Base-by-base conservation (phyloP, 495 filamentous ascomycete species). In the Hyaloscypha hepaticicola region DNA sequence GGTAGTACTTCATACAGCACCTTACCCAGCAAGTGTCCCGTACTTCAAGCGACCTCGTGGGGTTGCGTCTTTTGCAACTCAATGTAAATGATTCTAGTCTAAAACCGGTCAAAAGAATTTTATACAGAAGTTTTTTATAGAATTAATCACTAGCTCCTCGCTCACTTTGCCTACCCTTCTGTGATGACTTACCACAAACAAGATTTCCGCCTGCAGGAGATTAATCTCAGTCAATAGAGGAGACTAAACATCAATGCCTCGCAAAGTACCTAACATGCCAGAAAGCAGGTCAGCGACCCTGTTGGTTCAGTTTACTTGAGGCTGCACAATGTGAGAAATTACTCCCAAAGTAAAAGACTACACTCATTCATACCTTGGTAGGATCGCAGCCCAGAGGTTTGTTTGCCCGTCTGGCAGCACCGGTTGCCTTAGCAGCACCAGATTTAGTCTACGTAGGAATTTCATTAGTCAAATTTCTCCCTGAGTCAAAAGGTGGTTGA, bases 311-410 rank as follows among this genome's bases (percentile, higher is more conserved):
- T 53, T 29, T 52, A 7, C 29, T 53, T 53, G 50, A 24, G 8
- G 22, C 50, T 53, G 7, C 25, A 1, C 5, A 25, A 5, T 22
- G 50, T 53, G 5, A 53, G 26, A 53, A 53, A 19, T 16, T 45
- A 4, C 38, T 45, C 31, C 6, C 31, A 3, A 33, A 33, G 31
- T 45, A 0, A 16, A 16, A 16, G 38, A 45, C 11, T 45, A 45
- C 11, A 16, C 19, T 53, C 48, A 26, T 26, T 53, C n/a, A 26
- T 53, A 50, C 38, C 59, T 61, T 61, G 1, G 41, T 51, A 31
- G 48, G 59, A 61, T 61, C 48, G 8, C 59, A 61, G 34, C 56
- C 56, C 14, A 57, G 27, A 14, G 55, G 57, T 33, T 60, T 51
- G 14, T 22, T 11, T 5, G 48, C 22, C 45, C 49, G 21, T 22